Percentiles rank a stretch among this genome's conserved stretches.
Evolutionary conservation across 306 rosid genomes (phyloP).

Genomic region (Datisca glomerata): DNA sequence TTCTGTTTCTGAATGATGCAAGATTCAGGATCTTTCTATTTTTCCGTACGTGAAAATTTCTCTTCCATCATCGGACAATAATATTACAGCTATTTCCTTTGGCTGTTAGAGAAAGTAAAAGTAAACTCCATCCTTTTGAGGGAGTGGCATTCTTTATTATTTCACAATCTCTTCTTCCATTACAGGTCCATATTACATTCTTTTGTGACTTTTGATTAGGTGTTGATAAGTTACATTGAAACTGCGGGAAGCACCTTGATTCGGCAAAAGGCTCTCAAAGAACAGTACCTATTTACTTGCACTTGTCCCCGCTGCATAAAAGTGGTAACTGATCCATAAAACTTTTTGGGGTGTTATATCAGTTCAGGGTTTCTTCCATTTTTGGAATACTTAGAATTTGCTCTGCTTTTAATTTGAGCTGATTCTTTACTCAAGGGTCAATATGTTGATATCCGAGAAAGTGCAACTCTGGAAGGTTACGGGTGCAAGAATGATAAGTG

Average conservation of each 20-base stretch:
- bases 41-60: too few relatives aligned
- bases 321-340: slow-evolving; percentile 37
- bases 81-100: too few relatives aligned
- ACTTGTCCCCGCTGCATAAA: slow-evolving; percentile 62
- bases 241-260: slow-evolving; percentile 78
- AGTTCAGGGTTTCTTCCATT: slow-evolving; percentile 3
- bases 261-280: slow-evolving; percentile 73
- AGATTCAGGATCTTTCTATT: too few relatives aligned
- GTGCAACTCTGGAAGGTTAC: slow-evolving; percentile 82
- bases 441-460: slow-evolving; percentile 52
- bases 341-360: slow-evolving; percentile 7
- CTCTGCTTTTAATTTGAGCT: slow-evolving; percentile 15
- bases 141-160: too few relatives aligned
- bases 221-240: slow-evolving; percentile 77
- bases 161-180: too few relatives aligned
- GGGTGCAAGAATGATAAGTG: slow-evolving; percentile 60
- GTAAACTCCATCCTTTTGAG: too few relatives aligned
- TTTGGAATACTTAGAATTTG: slow-evolving; percentile 5
- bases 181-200: too few relatives aligned
- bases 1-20: too few relatives aligned
- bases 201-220: slow-evolving; percentile 33
- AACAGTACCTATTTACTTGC: slow-evolving; percentile 69
- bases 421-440: slow-evolving; percentile 53
- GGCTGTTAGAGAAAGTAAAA: too few relatives aligned
- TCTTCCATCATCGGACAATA: too few relatives aligned